Evolutionary conservation across 805 yeast genomes (phyloP).

Genomic region (Diddensiella caesifluorescens): DNA sequence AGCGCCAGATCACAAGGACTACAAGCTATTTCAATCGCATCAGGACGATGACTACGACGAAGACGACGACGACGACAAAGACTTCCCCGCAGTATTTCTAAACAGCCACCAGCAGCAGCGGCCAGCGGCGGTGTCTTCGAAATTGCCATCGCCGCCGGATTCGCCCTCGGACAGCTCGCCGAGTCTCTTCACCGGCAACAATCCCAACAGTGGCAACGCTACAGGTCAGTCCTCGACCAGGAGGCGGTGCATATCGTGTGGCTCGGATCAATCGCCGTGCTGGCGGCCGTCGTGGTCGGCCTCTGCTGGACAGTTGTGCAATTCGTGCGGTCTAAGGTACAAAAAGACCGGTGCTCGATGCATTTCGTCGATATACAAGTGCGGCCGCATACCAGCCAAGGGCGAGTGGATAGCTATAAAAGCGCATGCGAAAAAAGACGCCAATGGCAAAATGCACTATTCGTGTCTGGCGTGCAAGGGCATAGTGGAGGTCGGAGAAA

Average conservation of each 20-base stretch:
- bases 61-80: too few relatives aligned
- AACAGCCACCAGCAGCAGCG: too few relatives aligned
- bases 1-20: too few relatives aligned
- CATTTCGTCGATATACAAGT: constrained; percentile 55
- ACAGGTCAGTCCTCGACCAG: constrained; percentile 8
- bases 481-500: constrained; percentile 40
- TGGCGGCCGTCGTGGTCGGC: constrained; percentile 98
- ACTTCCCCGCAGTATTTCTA: too few relatives aligned
- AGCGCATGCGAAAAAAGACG: constrained; percentile 43
- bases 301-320: constrained; percentile 90
- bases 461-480: constrained; percentile 56
- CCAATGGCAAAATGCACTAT: constrained; percentile 33
- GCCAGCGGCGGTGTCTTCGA: constrained; percentile 2
- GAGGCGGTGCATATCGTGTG: constrained; percentile 84
- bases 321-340: constrained; percentile 91
- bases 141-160: constrained; percentile 18
- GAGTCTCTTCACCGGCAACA: neutral
- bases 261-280: constrained; percentile 87
- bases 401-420: constrained; percentile 92
- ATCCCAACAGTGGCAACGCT: neutral
- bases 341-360: constrained; percentile 94
- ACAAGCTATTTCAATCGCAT: too few relatives aligned
- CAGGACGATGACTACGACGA: too few relatives aligned
- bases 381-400: constrained; percentile 91
- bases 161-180: constrained; percentile 12